Evolutionary conservation across 2,329 filamentous ascomycete species (phyloP).

Genomic region (Colletotrichum horii): DNA sequence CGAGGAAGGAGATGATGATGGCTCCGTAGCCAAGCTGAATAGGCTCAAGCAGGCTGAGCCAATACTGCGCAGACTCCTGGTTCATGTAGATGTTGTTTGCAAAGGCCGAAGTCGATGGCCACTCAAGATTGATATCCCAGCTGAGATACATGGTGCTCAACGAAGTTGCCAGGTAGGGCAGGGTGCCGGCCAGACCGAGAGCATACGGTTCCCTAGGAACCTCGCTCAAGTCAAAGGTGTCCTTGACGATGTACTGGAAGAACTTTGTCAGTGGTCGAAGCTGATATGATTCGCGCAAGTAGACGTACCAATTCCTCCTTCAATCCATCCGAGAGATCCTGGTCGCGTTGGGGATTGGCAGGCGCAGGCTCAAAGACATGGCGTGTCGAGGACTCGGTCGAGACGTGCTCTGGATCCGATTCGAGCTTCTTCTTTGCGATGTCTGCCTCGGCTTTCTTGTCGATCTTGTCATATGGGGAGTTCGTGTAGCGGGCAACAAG

Average conservation of each 20-base stretch:
- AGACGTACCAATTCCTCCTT: slow-evolving; percentile 60
- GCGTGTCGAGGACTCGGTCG: slow-evolving; percentile 60
- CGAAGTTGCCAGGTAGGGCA: slow-evolving; percentile 88
- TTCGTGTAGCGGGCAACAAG: slow-evolving; percentile 25
- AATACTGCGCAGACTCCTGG: slow-evolving; percentile 72
- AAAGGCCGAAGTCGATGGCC: slow-evolving; percentile 64
- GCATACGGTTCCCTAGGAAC: slow-evolving; percentile 73
- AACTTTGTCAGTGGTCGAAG: slow-evolving; percentile 2
- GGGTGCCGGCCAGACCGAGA: slow-evolving; percentile 76
- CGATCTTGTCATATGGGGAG: slow-evolving; percentile 41
- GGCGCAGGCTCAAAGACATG: slow-evolving; percentile 49
- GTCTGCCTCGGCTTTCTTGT: slow-evolving; percentile 61
- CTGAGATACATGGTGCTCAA: slow-evolving; percentile 81
- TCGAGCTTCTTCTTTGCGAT: slow-evolving; percentile 61
- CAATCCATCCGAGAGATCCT: slow-evolving; percentile 38
- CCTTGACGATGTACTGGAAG: slow-evolving; percentile 65
- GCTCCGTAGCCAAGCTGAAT: slow-evolving; percentile 92
- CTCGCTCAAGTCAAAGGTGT: slow-evolving; percentile 68
- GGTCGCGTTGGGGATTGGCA: slow-evolving; percentile 20
- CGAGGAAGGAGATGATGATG: slow-evolving; percentile 91
- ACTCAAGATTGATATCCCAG: slow-evolving; percentile 78
- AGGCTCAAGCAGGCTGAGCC: slow-evolving; percentile 80
- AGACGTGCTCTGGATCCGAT: slow-evolving; percentile 64
- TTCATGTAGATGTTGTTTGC: slow-evolving; percentile 71
- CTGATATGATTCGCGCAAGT: not conserved